Conservation (phyloP, 352 stramenopile species). For the Phytophthora megakarya region DNA sequence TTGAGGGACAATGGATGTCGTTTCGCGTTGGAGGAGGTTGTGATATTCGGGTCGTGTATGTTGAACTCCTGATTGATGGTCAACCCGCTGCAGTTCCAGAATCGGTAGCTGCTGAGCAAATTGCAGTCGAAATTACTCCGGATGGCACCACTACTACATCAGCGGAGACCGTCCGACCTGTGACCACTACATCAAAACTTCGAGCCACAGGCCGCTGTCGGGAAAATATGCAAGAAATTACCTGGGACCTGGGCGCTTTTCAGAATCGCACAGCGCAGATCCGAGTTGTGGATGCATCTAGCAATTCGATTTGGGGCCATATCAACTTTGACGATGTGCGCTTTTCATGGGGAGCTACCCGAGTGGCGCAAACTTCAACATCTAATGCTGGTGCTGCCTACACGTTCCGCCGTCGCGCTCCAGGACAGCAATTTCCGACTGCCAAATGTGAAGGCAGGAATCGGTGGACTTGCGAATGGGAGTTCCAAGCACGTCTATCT, state of each 20-base stretch:
- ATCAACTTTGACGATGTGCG: constrained; percentile 97
- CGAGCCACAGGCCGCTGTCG: constrained; percentile 89
- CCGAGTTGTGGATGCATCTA: constrained; percentile 93
- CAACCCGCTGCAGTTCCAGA: constrained; percentile 37
- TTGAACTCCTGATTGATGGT: constrained; percentile 95
- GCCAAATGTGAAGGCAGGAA: constrained; percentile 69
- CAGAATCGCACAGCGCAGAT: constrained; percentile 86
- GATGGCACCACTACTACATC: constrained; percentile 7
- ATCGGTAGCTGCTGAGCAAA: constrained; percentile 37
- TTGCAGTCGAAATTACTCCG: constrained; percentile 33
- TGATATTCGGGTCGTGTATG: constrained; percentile 89
- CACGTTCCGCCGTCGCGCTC: constrained; percentile 73
- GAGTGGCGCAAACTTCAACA: constrained; percentile 65
- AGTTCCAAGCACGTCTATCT: constrained; percentile 86
- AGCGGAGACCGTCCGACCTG: constrained; percentile 13
- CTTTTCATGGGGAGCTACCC: constrained; percentile 87
- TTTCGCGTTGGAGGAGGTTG: constrained; percentile 96
- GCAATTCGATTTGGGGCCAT: constrained; percentile 90
- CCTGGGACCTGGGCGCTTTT: constrained; percentile 90
- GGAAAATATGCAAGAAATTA: constrained; percentile 89
- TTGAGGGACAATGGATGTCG: constrained; percentile 87
- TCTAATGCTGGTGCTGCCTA: constrained; percentile 80
- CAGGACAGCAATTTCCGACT: constrained; percentile 33
- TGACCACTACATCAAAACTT: constrained; percentile 59
- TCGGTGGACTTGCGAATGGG: constrained; percentile 79